A percentile compares a stretch with the other conserved stretches of the same genome.
Conservation (phyloP, 2,329 filamentous ascomycete species). For the Plectosphaerella sp. region DNA sequence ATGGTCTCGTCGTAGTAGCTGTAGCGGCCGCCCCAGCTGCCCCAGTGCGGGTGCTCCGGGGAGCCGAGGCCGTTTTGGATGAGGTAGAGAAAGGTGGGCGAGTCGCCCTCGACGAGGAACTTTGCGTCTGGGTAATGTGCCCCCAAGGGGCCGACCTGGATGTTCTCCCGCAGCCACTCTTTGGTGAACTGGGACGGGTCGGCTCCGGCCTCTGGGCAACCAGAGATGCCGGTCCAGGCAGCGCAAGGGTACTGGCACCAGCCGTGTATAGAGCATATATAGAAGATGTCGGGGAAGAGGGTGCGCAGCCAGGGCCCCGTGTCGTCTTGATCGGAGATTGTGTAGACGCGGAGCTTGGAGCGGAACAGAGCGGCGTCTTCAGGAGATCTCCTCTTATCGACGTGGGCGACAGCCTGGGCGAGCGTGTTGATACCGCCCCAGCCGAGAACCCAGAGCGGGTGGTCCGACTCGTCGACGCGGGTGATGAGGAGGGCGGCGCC, state of each 20-base stretch:
- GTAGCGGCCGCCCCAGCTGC: conserved; percentile 46
- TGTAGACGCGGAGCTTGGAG: conserved; percentile 41
- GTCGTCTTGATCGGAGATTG: conserved; percentile 57
- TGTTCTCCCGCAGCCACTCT: conserved; percentile 46
- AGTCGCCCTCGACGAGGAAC: conserved; percentile 48
- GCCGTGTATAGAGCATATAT: conserved; percentile 49
- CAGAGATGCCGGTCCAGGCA: conserved; percentile 49
- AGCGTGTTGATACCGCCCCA: conserved; percentile 51
- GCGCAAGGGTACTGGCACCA: conserved; percentile 51
- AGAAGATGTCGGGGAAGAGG: conserved; percentile 48
- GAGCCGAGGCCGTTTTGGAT: conserved; percentile 44
- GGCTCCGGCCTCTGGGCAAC: background rate
- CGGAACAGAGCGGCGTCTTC: conserved; percentile 23
- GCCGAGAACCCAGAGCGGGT: conserved; percentile 44
- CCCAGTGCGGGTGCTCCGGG: conserved; percentile 39
- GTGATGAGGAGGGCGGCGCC: conserved; percentile 36
- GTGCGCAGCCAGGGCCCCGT: conserved; percentile 49
- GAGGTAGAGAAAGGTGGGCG: conserved; percentile 36
- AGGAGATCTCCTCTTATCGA: conserved; percentile 27
- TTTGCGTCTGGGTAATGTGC: conserved; percentile 37
- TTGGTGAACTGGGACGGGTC: conserved; percentile 33
- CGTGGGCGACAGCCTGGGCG: conserved; percentile 38
- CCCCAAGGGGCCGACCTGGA: conserved; percentile 43
- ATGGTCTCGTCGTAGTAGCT: background rate
- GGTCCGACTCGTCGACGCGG: conserved; percentile 17